Conservation (phyloP, 306 rosid species). For the Heteromeles arbutifolia region DNA sequence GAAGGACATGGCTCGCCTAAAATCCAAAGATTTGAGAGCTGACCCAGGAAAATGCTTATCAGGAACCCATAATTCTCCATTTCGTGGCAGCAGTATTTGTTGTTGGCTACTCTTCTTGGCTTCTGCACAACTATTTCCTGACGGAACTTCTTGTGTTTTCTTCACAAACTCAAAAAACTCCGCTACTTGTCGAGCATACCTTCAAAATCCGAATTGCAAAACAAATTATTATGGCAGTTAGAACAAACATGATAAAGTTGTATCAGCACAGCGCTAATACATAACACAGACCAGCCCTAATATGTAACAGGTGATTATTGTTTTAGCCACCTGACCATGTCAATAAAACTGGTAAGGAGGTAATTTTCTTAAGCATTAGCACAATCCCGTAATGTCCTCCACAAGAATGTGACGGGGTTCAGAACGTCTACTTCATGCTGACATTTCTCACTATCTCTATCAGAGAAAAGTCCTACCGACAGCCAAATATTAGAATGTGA, state of each 20-base stretch:
- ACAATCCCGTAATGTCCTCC: not conserved
- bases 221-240: not conserved
- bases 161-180: conserved; percentile 90
- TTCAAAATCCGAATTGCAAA: conserved; percentile 29
- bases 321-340: not conserved
- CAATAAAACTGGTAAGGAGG: not conserved
- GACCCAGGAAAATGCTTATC: conserved; percentile 55
- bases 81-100: conserved; percentile 50
- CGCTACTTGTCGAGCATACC: conserved; percentile 95
- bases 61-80: conserved; percentile 69
- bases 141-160: conserved; percentile 52
- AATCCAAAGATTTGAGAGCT: conserved; percentile 54
- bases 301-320: not conserved
- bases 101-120: conserved; percentile 35
- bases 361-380: not conserved
- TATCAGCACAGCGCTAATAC: not conserved
- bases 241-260: not conserved
- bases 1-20: conserved; percentile 61
- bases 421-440: not conserved
- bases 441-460: too few species aligned
- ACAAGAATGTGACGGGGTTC: not conserved
- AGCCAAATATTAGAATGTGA: not conserved
- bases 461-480: not conserved
- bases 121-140: conserved; percentile 37
- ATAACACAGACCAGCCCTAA: not conserved